Evolutionary conservation across 495 filamentous ascomycete genomes (phyloP), one percentile per base, ranked within the genome.

Genomic region (Terfezia claveryi): DNA sequence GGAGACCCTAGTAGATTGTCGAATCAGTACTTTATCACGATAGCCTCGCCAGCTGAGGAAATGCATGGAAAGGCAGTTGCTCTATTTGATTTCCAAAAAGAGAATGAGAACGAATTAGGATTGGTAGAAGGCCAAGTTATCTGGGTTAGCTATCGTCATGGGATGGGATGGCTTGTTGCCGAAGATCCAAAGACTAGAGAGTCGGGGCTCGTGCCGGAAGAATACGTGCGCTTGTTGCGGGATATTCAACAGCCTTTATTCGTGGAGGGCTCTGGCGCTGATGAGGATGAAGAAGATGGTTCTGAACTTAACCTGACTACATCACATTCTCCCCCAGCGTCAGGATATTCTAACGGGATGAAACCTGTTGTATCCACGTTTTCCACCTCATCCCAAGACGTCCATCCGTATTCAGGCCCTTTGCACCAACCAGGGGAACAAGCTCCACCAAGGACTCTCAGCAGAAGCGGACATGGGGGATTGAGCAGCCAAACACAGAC

Each of bases 51-150:
- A 8, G 89, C 94, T 62, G 89, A 96, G 68, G 88, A 94, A 66
- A 93, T 94, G 85, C 86, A 94, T 64, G 89, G 89, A 46, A 93
- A 93, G 64, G 89, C 89, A 38, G 85, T 98, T 23, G 92, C 91
- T 6, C 73, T 98, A 11, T 98, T 92, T 63, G 86, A 94, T 66
- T 98, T 98, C 66, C 78, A 80, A 53, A 78, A 87, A 27, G 91
- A 96, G 66, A 94, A 96, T 63, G 87, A 94, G 63, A 98, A 94
- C 60, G 91, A 98, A 69, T 76, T 98, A 12, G 87, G 86, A 14
- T 71, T 98, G 17, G 80, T 82, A 0, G 91, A 98, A 68, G 92
- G 92, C 37, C 91, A 98, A 64, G 82, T 95, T 54, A 93, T 98
- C 49, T 87, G 87, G 75, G 88, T 98, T 44, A 89, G 85, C 10